Base-by-base conservation (phyloP, 495 filamentous ascomycete species). In the Aspergillus asperescens region DNA sequence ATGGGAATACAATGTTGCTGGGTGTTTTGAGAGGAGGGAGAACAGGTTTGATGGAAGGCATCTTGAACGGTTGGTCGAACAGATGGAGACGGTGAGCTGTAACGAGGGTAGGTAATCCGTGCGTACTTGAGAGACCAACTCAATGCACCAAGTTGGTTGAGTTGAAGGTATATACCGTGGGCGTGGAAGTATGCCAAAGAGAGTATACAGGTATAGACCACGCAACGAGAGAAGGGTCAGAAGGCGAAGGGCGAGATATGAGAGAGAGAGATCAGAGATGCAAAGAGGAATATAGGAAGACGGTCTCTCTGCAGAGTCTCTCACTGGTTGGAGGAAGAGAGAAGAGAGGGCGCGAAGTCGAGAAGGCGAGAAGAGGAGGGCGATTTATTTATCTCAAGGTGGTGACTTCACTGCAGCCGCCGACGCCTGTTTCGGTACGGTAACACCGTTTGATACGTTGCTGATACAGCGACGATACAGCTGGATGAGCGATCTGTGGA, bases 1-100 rank as follows among this genome's bases (percentile, higher is more conserved):
- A 88, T 18, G 89, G 89, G 60, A 92, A 89, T 49, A 84, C 85
- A 45, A 81, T 79, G 43, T 82, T 86, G 62, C 82, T 76, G 23
- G 89, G 89, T 29, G 89, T 95, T 69, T 87, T 80, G 57, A 90
- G 78, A 57, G 88, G 79, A 62, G 81, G 76, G 46, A 90, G 79
- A 50, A 78, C 74, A 52, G 84, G 85, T 67, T 87, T 89, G 54
- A 68, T 58, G 42, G 69, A 58, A 62, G 81, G 73, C 75, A 68
- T 82, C 60, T 62, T 66, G 67, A 53, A 59, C 47, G 41, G 41
- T 37, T 29, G 22, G 34, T 31, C n/a, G 19, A 29, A 7, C 4
- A 40, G 15, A 51, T 22, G n/a, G 28, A 34, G 29, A 25, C 22
- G 44, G n/a, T n/a, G n/a, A n/a, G n/a, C 15, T 35, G 31, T 27